A percentile compares a stretch with the other conserved stretches of the same genome.
Conservation (phyloP, 495 filamentous ascomycete genomes). For the Evernia prunastri region DNA sequence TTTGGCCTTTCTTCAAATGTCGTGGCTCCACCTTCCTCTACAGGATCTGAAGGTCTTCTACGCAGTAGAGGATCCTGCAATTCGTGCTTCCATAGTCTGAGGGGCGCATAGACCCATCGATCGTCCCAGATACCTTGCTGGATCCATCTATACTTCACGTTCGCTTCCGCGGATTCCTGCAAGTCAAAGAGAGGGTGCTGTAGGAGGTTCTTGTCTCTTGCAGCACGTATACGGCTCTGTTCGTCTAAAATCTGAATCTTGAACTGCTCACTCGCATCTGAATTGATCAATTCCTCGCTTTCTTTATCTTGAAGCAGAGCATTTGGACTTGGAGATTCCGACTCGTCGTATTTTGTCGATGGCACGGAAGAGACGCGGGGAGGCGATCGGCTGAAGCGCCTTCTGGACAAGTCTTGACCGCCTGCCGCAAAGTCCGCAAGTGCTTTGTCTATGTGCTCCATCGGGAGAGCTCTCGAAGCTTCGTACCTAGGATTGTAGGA, state of each 20-base stretch:
- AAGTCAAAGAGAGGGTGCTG: background rate
- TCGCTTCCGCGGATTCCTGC: background rate
- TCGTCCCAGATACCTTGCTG: background rate
- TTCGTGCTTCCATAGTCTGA: background rate
- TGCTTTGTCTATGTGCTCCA: background rate
- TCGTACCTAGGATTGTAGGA: background rate
- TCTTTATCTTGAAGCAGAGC: background rate
- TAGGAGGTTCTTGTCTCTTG: background rate
- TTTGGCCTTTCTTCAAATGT: background rate
- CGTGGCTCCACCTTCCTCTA: background rate
- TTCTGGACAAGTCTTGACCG: background rate
- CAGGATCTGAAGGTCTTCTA: background rate
- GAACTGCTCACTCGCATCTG: background rate
- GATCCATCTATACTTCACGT: background rate
- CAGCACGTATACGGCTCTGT: background rate
- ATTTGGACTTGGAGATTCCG: background rate
- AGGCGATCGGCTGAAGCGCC: conserved; percentile 1
- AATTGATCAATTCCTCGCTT: background rate
- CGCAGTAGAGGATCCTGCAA: background rate
- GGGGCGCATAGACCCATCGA: background rate
- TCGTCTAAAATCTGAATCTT: background rate
- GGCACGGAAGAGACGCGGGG: background rate
- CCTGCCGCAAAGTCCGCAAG: background rate
- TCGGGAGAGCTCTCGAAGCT: background rate
- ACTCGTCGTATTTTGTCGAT: background rate